Conservation (phyloP, 2,329 filamentous ascomycete genomes). For the Venturia carpophila region DNA sequence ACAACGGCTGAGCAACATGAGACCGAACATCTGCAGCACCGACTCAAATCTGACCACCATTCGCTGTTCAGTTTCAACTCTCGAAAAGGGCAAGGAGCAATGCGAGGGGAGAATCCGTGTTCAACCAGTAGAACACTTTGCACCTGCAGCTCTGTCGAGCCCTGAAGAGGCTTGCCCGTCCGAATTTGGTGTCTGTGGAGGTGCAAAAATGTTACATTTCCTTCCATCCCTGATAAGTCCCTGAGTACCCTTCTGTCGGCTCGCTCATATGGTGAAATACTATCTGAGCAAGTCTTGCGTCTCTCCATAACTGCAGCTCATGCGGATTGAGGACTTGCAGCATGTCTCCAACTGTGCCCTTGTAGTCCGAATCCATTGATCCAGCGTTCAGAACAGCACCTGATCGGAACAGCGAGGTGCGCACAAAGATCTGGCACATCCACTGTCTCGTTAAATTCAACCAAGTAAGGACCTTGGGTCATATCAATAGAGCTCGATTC, state of each 20-base stretch:
- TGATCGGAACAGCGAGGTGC: constrained; percentile 36
- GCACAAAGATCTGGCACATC: constrained; percentile 32
- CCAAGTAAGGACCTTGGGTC: constrained; percentile 29
- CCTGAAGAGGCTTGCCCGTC: not conserved
- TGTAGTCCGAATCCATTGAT: constrained; percentile 38
- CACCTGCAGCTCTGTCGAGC: not conserved
- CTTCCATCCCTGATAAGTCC: constrained; percentile 30
- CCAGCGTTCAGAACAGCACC: constrained; percentile 33
- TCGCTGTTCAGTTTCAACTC: too few species aligned
- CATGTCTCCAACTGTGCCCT: constrained; percentile 35
- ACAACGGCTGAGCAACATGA: too few species aligned
- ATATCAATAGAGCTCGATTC: constrained; percentile 1
- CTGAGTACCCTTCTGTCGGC: constrained; percentile 32
- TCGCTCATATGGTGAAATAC: constrained; percentile 34
- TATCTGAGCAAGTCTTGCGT: constrained; percentile 36
- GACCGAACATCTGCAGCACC: too few species aligned
- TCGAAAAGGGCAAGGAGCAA: too few species aligned
- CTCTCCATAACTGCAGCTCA: constrained; percentile 29
- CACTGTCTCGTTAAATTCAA: constrained; percentile 37
- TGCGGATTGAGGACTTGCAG: constrained; percentile 32
- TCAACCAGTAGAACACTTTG: not conserved
- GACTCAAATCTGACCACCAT: too few species aligned
- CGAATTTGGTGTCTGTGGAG: not conserved
- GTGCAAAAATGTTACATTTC: not conserved
- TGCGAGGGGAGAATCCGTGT: too few species aligned